Conservation (phyloP, 176 grass and related monocot genomes). For the Otatea glauca region DNA sequence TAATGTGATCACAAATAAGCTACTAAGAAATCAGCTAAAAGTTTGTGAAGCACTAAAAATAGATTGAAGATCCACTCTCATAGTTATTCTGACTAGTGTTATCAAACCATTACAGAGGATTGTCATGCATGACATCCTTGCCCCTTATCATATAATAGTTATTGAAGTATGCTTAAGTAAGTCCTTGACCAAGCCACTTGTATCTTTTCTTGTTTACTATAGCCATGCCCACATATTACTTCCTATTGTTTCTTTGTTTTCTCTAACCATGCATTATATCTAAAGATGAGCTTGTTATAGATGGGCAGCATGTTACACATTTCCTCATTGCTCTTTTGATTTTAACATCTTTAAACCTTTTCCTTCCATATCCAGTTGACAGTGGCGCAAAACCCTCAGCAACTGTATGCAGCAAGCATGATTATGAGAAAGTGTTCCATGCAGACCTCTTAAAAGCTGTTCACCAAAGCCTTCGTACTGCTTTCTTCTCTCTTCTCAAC, state of each 20-base stretch:
- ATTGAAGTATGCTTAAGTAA: neutral
- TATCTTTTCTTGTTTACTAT: conserved; percentile 30
- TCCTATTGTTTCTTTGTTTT: conserved; percentile 3
- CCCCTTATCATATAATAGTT: conserved; percentile 9
- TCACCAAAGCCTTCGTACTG: conserved; percentile 90
- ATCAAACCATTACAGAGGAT: conserved; percentile 8
- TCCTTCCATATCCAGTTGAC: conserved; percentile 57
- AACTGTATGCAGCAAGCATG: conserved; percentile 54
- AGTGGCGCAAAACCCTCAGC: conserved; percentile 43
- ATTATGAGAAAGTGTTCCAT: conserved; percentile 78
- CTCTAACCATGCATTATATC: conserved; percentile 7
- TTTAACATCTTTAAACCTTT: conserved; percentile 25
- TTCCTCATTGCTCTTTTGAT: conserved; percentile 22
- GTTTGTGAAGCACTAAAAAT: neutral
- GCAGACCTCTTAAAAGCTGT: conserved; percentile 85
- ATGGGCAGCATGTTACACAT: conserved; percentile 5
- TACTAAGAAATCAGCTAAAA: conserved; percentile 1
- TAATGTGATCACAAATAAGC: conserved; percentile 12
- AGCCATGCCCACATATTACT: neutral
- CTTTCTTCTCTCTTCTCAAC: conserved; percentile 13
- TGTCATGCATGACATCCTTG: conserved; percentile 23
- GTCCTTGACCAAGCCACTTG: conserved; percentile 10
- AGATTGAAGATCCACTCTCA: neutral
- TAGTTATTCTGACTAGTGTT: conserved; percentile 6
- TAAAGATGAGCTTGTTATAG: neutral